Evolutionary conservation across 345 rosid species (phyloP).

Genomic region (Salix brachista): DNA sequence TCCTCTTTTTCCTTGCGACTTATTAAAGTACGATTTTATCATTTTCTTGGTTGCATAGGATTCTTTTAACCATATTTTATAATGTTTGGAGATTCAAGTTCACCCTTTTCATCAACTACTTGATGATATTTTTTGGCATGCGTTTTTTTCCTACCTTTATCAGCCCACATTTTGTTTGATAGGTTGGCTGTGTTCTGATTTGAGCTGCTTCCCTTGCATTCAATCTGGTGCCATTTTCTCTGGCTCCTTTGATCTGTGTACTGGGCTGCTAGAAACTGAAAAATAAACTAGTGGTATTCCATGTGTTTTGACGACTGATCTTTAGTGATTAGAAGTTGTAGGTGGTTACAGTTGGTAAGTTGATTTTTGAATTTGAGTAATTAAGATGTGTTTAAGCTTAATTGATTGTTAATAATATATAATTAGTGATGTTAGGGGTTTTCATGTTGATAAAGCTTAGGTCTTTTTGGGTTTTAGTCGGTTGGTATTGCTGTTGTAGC

Average conservation of each 20-base stretch:
- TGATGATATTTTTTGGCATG: not conserved
- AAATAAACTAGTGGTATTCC: not conserved
- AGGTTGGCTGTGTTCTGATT: not conserved
- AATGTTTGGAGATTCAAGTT: not conserved
- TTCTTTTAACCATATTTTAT: not conserved
- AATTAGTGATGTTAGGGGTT: not conserved
- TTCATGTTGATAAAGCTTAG: not conserved
- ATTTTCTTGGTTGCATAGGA: not conserved
- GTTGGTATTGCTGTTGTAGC: not conserved
- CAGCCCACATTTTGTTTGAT: not conserved
- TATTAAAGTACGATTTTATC: not conserved
- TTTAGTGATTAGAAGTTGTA: not conserved
- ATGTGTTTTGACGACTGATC: not conserved
- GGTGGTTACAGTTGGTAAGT: not conserved
- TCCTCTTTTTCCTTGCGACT: constrained; percentile 43
- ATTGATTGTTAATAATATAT: constrained; percentile 2
- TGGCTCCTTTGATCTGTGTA: not conserved
- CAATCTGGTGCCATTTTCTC: no score
- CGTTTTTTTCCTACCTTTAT: not conserved
- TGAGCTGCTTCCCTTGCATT: not conserved
- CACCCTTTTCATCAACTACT: not conserved
- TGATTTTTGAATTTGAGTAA: constrained; percentile 9
- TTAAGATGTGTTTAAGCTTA: constrained; percentile 11
- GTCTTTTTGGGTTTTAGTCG: constrained; percentile 8
- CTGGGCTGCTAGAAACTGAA: not conserved